Conservation (phyloP, 495 filamentous ascomycete genomes). For the Podospora bellae-mahoneyi region DNA sequence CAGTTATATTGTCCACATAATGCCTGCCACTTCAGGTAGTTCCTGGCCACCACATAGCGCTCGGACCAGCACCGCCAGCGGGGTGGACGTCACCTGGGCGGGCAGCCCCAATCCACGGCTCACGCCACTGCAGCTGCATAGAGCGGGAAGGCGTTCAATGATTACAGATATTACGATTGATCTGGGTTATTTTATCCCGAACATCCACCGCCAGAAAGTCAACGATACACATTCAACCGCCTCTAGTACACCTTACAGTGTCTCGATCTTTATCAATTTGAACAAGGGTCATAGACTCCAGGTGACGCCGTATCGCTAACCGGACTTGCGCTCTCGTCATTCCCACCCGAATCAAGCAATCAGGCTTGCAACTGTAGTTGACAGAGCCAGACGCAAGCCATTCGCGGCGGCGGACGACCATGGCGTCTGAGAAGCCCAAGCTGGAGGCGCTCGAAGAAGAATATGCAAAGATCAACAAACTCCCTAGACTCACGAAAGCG, state of each 20-base stretch:
- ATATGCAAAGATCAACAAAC: conserved; percentile 63
- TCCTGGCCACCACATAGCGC: background rate
- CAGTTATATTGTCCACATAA: too few relatives aligned
- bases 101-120: background rate
- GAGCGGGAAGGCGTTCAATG: background rate
- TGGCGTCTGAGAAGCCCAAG: conserved; percentile 19
- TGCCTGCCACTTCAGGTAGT: background rate
- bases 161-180: background rate
- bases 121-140: background rate
- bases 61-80: background rate
- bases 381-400: background rate
- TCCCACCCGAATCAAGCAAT: background rate
- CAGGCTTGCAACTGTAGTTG: background rate
- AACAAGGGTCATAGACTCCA: background rate
- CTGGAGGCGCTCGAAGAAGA: conserved; percentile 59
- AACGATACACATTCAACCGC: background rate
- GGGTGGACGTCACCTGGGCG: background rate
- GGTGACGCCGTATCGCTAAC: background rate
- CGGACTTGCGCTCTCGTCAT: background rate
- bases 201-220: background rate
- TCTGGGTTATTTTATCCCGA: background rate
- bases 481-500: conserved; percentile 65
- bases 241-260: background rate
- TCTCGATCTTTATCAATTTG: background rate
- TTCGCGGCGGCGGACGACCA: background rate